Conservation (phyloP, 371 early-diverging fungal genomes). For the Mortierella sp. region DNA sequence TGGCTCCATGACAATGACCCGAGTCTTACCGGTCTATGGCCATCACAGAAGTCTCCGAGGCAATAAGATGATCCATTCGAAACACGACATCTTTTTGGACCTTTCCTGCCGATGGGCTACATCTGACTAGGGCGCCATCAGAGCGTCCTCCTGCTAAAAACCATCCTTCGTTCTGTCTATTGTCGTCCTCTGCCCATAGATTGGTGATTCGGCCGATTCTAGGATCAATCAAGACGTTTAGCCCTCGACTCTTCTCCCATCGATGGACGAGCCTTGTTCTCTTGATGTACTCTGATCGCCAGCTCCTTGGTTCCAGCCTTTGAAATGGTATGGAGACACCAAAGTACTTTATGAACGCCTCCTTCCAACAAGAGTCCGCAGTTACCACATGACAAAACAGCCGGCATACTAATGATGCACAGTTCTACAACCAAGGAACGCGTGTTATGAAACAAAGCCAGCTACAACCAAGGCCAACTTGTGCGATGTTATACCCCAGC, state of each 20-base stretch:
- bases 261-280: conserved; percentile 35
- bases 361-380: conserved; percentile 52
- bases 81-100: conserved; percentile 32
- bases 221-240: conserved; percentile 34
- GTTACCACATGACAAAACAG: conserved; percentile 49
- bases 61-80: conserved; percentile 13
- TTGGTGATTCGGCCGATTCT: conserved; percentile 31
- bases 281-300: conserved; percentile 50
- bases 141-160: conserved; percentile 31
- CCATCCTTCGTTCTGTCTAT: conserved; percentile 16
- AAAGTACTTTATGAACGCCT: conserved; percentile 47
- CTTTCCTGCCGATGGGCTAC: conserved; percentile 28
- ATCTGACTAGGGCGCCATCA: conserved; percentile 37
- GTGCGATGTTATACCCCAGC: neutral
- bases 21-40: conserved; percentile 40
- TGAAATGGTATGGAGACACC: conserved; percentile 42
- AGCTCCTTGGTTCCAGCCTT: conserved; percentile 44
- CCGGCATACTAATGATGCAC: conserved; percentile 26
- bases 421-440: conserved; percentile 14
- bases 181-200: conserved; percentile 27
- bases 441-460: neutral
- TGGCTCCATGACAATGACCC: no score
- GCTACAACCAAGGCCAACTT: neutral
- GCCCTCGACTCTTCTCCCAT: conserved; percentile 50
- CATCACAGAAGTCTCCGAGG: conserved; percentile 22